A percentile compares a stretch with the other conserved stretches of the same genome.
These are phyloP conservation scores for Cordyceps militaris DNA, from an alignment of 2,329 filamentous ascomycete species.

Conservation along the genomic window DNA sequence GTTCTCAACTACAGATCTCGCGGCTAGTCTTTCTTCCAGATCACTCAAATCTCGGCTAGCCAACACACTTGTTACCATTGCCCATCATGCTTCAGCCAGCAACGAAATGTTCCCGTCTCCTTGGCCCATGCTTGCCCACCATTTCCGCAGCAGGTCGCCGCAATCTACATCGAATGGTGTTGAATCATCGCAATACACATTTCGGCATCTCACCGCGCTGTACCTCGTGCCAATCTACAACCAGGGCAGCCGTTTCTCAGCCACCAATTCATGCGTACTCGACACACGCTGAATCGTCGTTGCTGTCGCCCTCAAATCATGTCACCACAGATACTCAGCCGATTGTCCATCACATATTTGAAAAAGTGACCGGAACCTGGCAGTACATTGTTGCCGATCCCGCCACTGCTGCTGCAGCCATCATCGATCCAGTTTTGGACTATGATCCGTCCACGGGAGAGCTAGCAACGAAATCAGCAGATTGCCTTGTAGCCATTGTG, in stretches of 20 bases:
- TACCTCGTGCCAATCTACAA: neutral
- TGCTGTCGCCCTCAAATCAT: neutral
- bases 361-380: conserved; percentile 43
- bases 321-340: neutral
- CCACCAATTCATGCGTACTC: neutral
- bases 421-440: conserved; percentile 58
- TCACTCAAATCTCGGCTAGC: neutral
- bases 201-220: neutral
- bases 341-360: conserved; percentile 31
- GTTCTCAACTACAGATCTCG: neutral
- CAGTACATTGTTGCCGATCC: conserved; percentile 55
- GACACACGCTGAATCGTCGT: neutral
- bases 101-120: no score
- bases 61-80: neutral
- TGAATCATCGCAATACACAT: neutral
- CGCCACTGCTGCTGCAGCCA: conserved; percentile 37
- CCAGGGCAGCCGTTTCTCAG: neutral
- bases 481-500: conserved; percentile 40
- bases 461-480: conserved; percentile 41
- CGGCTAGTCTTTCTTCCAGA: neutral
- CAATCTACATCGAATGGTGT: no score
- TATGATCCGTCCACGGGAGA: conserved; percentile 36
- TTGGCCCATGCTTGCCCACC: neutral
- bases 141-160: neutral
- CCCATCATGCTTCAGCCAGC: neutral